These are phyloP conservation scores for Grifola frondosa DNA, from an alignment of 1,284 basidiomycete genomes.

Conservation along the genomic window DNA sequence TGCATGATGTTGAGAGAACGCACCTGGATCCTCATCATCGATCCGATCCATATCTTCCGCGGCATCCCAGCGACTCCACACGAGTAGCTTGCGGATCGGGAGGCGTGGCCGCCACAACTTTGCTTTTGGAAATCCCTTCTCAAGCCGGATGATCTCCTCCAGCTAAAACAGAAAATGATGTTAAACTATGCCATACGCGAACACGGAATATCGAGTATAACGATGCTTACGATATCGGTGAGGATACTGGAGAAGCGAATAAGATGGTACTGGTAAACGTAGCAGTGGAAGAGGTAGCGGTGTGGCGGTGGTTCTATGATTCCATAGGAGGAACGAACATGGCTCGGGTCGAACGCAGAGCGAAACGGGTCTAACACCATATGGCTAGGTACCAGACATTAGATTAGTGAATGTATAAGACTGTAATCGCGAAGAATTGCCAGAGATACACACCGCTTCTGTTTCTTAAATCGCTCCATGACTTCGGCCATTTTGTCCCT, in stretches of 20 bases:
- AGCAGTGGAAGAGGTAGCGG: slow-evolving; percentile 66
- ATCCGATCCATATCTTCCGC: slow-evolving; percentile 42
- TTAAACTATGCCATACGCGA: no score
- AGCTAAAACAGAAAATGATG: slow-evolving; percentile 38
- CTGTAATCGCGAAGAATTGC: no score
- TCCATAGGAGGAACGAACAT: slow-evolving; percentile 31
- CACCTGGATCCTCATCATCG: slow-evolving; percentile 58
- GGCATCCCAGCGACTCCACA: slow-evolving; percentile 51
- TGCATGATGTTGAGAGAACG: slow-evolving; percentile 8
- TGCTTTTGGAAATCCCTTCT: slow-evolving; percentile 48
- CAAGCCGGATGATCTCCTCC: slow-evolving; percentile 54
- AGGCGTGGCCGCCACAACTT: slow-evolving; percentile 71
- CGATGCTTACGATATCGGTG: slow-evolving; percentile 30
- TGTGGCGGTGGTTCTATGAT: slow-evolving; percentile 48
- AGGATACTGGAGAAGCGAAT: slow-evolving; percentile 28
- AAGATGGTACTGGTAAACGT: slow-evolving; percentile 62
- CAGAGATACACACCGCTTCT: slow-evolving; percentile 45
- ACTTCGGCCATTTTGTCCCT: slow-evolving; percentile 39
- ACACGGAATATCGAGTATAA: no score
- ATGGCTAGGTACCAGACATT: slow-evolving; percentile 41
- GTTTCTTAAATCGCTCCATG: slow-evolving; percentile 49
- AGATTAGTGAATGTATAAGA: no score
- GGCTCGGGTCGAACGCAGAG: slow-evolving; percentile 53
- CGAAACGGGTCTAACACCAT: slow-evolving; percentile 72
- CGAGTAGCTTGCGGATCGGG: slow-evolving; percentile 37